These are phyloP conservation scores for Apiospora koreana DNA, from an alignment of 2,329 filamentous ascomycete species.

Conservation along the genomic window DNA sequence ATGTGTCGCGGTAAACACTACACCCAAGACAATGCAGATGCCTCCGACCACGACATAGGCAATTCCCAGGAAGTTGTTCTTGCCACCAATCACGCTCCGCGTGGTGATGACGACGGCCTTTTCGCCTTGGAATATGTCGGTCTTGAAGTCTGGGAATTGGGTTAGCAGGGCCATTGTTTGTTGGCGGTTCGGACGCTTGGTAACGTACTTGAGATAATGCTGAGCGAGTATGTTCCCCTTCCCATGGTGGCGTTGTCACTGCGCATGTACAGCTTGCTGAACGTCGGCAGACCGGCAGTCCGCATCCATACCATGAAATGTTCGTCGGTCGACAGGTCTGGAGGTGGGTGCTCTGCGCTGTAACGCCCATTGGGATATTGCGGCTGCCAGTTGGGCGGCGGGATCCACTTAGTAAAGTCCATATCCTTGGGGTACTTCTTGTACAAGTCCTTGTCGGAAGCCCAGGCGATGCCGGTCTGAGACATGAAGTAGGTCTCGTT, in stretches of 20 bases:
- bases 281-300: slow-evolving; percentile 88
- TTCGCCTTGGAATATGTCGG: slow-evolving; percentile 76
- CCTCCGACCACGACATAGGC: slow-evolving; percentile 94
- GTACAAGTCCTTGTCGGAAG: slow-evolving; percentile 79
- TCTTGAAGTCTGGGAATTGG: slow-evolving; percentile 69
- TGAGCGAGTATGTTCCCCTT: slow-evolving; percentile 72
- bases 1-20: slow-evolving; percentile 86
- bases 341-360: slow-evolving; percentile 62
- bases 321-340: slow-evolving; percentile 74
- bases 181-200: neutral
- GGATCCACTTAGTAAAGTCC: slow-evolving; percentile 60
- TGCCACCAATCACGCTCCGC: slow-evolving; percentile 88
- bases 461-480: slow-evolving; percentile 79
- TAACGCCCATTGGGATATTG: slow-evolving; percentile 74
- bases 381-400: slow-evolving; percentile 79
- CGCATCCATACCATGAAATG: slow-evolving; percentile 99
- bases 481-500: slow-evolving; percentile 72
- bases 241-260: slow-evolving; percentile 73
- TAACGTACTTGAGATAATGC: slow-evolving; percentile 74
- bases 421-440: slow-evolving; percentile 47
- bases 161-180: neutral
- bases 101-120: slow-evolving; percentile 91
- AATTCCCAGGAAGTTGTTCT: slow-evolving; percentile 94
- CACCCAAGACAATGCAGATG: slow-evolving; percentile 85
- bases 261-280: slow-evolving; percentile 88